Evolutionary conservation across 2,329 filamentous ascomycete genomes (phyloP), one percentile per base, ranked within the genome.

Genomic region (Aspergillus sp.): DNA sequence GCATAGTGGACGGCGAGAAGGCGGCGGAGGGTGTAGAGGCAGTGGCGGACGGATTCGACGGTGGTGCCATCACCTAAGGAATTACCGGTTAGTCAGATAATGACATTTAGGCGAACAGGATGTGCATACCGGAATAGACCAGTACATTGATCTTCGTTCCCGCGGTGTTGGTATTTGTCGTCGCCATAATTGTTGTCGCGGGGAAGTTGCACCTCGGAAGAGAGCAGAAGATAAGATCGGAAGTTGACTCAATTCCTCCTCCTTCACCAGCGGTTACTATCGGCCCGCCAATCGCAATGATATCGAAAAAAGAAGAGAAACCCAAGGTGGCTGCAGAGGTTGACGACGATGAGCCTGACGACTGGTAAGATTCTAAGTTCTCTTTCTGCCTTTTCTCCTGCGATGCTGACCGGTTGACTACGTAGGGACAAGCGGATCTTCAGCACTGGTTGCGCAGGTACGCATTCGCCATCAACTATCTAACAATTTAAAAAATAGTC

Each of bases 371-470:
- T 22, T 19, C 11, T 20, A n/a, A 22, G 30, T 41, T 34, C 30
- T 9, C 13, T 49, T 37, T 22, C n/a, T 30, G 17, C 42, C 17
- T 44, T 45, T 34, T 44, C 27, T 54, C 41, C 53, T 42, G 51
- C 52, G 33, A 44, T 44, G 67, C 65, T 66, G 60, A 65, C 60
- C 47, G 42, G 49, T 50, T 39, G 56, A 41, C 66, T 58, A 72
- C 45, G n/a, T 30, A 98, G 93, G 93, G 93, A 98, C 80, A 93
- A 96, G 83, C 85, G 95, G 72, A 98, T 98, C 75, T 96, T 91
- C 80, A 96, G 91, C 80, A 98, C 93, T 3, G 95, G 93, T 58
- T 98, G 93, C 71, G 86, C 92, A 76, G 88, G 93, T 96, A 78
- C 71, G 79, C 58, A 48, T 22, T 33, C 45, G 27, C 45, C 42